Conservation (phyloP, 192 early-diverging fungal genomes). For the Coemansia javaensis region DNA sequence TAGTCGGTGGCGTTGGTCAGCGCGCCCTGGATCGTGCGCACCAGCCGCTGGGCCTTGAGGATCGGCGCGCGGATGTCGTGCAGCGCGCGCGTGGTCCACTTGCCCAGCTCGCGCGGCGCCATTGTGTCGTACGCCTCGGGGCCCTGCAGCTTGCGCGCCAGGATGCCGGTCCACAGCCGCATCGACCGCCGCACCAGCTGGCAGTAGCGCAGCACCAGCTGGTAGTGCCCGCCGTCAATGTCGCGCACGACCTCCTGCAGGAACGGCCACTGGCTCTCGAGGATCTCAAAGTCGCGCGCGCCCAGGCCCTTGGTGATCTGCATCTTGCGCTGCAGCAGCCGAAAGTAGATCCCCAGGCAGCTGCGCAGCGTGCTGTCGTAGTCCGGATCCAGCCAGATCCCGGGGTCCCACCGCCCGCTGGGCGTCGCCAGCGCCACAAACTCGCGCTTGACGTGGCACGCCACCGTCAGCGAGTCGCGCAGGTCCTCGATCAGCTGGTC, state of each 20-base stretch:
- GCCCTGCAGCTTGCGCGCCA: slow-evolving; percentile 29
- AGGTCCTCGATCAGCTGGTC: slow-evolving; percentile 81
- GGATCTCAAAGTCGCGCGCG: slow-evolving; percentile 69
- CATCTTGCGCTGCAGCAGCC: slow-evolving; percentile 69
- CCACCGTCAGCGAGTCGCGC: slow-evolving; percentile 62
- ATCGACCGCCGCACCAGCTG: slow-evolving; percentile 37
- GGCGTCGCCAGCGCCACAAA: slow-evolving; percentile 60
- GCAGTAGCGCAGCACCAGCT: slow-evolving; percentile 75
- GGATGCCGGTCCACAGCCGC: slow-evolving; percentile 25
- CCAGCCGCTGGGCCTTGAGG: slow-evolving; percentile 41
- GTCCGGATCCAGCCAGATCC: slow-evolving; percentile 57
- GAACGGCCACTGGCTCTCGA: slow-evolving; percentile 83
- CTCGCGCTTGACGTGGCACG: slow-evolving; percentile 67
- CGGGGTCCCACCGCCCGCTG: slow-evolving; percentile 64
- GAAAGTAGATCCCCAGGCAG: slow-evolving; percentile 72
- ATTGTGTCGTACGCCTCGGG: slow-evolving; percentile 33
- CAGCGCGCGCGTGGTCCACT: slow-evolving; percentile 31
- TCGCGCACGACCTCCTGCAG: slow-evolving; percentile 61
- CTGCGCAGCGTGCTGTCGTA: slow-evolving; percentile 70
- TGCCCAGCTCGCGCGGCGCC: slow-evolving; percentile 35
- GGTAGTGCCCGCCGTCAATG: slow-evolving; percentile 69
- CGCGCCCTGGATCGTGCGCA: slow-evolving; percentile 44
- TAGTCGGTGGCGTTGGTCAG: slow-evolving; percentile 74
- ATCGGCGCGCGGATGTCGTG: slow-evolving; percentile 48
- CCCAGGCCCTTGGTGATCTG: slow-evolving; percentile 54